phyloP scores from a whole-genome alignment of 2,329 filamentous ascomycete species.

The Ceratocystis eucalypticola region DNA sequence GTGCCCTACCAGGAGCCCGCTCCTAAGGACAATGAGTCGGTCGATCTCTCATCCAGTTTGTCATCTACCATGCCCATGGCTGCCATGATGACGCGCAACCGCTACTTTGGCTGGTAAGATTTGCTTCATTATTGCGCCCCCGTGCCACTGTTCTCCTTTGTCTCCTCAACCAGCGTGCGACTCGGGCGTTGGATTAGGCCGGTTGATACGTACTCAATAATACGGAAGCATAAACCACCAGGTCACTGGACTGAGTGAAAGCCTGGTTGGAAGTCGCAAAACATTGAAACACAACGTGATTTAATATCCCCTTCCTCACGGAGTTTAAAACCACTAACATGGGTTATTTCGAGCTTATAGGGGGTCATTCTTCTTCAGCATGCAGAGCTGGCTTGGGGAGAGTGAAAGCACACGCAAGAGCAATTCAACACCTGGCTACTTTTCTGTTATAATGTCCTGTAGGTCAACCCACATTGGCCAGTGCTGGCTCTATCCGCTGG shows the following conservation, averaged over 20 bases:
- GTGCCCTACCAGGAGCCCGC: conserved; percentile 75
- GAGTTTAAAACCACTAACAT: background rate
- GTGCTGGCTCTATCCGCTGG: background rate
- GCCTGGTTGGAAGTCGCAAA: background rate
- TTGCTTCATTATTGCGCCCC: background rate
- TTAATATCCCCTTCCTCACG: background rate
- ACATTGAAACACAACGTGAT: background rate
- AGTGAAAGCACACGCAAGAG: conserved; percentile 52
- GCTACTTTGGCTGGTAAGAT: conserved; percentile 54
- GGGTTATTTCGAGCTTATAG: conserved; percentile 27
- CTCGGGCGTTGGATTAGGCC: no score
- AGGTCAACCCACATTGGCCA: conserved; percentile 27
- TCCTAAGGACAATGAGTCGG: conserved; percentile 41
- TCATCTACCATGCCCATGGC: conserved; percentile 84
- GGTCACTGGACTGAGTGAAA: no score
- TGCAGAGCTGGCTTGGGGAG: conserved; percentile 68
- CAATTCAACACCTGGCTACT: conserved; percentile 51
- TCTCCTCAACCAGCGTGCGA: no score
- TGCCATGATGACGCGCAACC: conserved; percentile 85
- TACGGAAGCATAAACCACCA: no score
- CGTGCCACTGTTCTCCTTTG: no score
- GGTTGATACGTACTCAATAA: no score
- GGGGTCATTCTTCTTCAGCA: conserved; percentile 59
- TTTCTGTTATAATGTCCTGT: conserved; percentile 70
- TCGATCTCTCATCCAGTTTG: conserved; percentile 59